Evolutionary conservation across 352 stramenopile species (phyloP), one percentile per base, ranked within the genome.

Genomic region (Albugo candida): DNA sequence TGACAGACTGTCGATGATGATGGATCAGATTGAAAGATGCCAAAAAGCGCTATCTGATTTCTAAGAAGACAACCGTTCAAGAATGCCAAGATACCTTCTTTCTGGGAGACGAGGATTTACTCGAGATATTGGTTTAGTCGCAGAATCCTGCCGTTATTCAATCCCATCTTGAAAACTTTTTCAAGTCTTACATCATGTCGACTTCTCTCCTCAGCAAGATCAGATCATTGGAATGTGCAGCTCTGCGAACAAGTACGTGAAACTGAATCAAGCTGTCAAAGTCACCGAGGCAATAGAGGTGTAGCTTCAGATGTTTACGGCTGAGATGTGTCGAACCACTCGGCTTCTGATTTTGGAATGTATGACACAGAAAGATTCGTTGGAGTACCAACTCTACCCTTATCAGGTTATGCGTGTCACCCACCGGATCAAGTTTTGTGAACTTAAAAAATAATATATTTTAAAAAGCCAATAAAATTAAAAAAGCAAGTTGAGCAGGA

Each of bases 61-160:
- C 53, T 61, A 97, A 12, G 92, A 97, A 53, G 76, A 91, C 37
- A 97, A 97, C 53, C 70, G 92, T 2, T 81, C 73, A 6, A 63
- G 64, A 5, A 93, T 97, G 65, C 92, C 92, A n/a, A 72, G 92
- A 1, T 97, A n/a, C 97, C 54, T 97, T 97, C 58, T 97, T 97
- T 48, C 93, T 97, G 46, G 89, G 89, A 13, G 86, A 97, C 40
- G 92, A 97, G 54, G 92, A 97, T 49, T 45, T 97, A 44, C 65
- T 97, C 4, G 92, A 97, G 51, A 97, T 97, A 47, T 67, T 97
- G 17, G 89, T 87, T 0, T 86, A 97, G 51, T 74, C 79, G 17
- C 75, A 94, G 49, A 95, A 97, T 53, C 84, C 88, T 0, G 61
- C 64, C 0, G 84, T 97, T 49, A 96, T 97, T 45, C 92, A 97